Conservation (phyloP, 208 protist genomes). For the Vickermania spadyakhi region DNA sequence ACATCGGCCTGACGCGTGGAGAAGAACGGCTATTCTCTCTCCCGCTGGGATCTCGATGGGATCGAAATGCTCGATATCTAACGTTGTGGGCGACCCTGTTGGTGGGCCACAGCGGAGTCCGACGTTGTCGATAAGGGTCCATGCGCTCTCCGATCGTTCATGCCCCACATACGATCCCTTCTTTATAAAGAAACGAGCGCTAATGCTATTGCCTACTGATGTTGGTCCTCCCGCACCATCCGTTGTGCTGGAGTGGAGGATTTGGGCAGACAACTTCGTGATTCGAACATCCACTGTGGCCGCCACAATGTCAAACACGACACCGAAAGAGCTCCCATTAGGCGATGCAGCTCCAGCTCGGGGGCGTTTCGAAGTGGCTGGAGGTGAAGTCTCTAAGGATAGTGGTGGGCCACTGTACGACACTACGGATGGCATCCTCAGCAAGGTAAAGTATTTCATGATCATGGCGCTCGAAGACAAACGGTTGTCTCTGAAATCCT, state of each 20-base stretch:
- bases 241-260: neutral
- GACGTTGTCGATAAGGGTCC: conserved; percentile 42
- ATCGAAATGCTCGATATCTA: conserved; percentile 27
- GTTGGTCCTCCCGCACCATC: neutral
- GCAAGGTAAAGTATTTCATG: neutral
- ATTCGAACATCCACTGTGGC: conserved; percentile 58
- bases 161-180: conserved; percentile 67
- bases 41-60: conserved; percentile 61
- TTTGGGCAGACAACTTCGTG: conserved; percentile 30
- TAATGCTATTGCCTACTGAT: neutral
- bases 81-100: conserved; percentile 34
- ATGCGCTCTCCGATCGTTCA: conserved; percentile 21
- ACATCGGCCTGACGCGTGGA: conserved; percentile 77
- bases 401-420: neutral
- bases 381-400: conserved; percentile 2
- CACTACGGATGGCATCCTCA: neutral
- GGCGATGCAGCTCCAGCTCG: conserved; percentile 23
- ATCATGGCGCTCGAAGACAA: neutral
- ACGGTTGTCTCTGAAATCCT: neutral
- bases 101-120: conserved; percentile 36
- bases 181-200: conserved; percentile 57
- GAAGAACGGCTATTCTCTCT: conserved; percentile 52
- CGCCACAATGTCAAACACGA: conserved; percentile 88
- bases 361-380: conserved; percentile 42
- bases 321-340: conserved; percentile 71